Evolutionary conservation across 2,329 filamentous ascomycete genomes (phyloP), one percentile per base, ranked within the genome.

Genomic region (Alternaria viburni): DNA sequence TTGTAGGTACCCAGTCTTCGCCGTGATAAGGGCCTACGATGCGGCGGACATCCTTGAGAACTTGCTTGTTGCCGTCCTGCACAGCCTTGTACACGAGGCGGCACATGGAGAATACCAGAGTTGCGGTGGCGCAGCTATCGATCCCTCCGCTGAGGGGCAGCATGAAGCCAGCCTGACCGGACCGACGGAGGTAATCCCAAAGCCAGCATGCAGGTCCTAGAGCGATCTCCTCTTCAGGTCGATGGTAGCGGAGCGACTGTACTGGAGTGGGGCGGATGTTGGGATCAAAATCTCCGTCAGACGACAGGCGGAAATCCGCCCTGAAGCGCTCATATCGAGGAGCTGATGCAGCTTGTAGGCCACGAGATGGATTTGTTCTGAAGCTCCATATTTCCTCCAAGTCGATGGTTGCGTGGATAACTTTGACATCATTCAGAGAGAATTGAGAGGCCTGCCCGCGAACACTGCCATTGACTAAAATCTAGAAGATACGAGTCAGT

Each of bases 401-500:
- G 59, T 89, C 87, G 0, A 88, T 84, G 1, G 85, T 83, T 1
- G 85, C 86, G 21, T 23, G 21, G 5, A 3, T 5, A 5, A 87
- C 86, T 59, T 86, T 83, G 0, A 89, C 82, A 55, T 77, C 71
- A 15, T 71, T 85, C 10, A 91, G 77, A 13, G 83, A 86, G 78
- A 92, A 92, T 69, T 92, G 90, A 1, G 85, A 85, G 2, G 86
- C 88, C 74, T 92, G 89, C n/a, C n/a, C n/a, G n/a, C n/a, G n/a
- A n/a, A n/a, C n/a, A n/a, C n/a, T n/a, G n/a, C n/a, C 89, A 63
- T 87, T 89, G 62, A 87, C 80, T n/a, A n/a, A n/a, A n/a, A n/a
- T n/a, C n/a, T n/a, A n/a, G n/a, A n/a, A n/a, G n/a, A n/a, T n/a
- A n/a, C n/a, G n/a, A n/a, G n/a, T n/a, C n/a, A n/a, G n/a, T n/a